phyloP scores from a whole-genome alignment of 805 yeast genomes.

The Wickerhamomyces canadensis region DNA sequence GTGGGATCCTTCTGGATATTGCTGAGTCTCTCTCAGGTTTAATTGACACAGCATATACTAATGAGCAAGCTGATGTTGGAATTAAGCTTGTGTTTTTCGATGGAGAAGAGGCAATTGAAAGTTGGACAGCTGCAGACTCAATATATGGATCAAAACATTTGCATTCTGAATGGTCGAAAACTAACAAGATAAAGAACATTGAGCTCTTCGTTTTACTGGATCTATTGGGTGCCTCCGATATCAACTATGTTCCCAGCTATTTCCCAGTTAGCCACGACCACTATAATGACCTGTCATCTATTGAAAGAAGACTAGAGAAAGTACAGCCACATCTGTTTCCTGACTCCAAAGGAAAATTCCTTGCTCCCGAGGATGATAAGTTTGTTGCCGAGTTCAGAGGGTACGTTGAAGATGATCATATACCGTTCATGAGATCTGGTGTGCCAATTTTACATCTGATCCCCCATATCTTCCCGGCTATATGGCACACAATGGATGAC shows the following conservation, averaged over 20 bases:
- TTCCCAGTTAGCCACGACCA: conserved; percentile 33
- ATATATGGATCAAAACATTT: conserved; percentile 51
- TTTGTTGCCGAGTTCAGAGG: conserved; percentile 13
- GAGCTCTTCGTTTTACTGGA: conserved; percentile 45
- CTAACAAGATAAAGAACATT: conserved; percentile 28
- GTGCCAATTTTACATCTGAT: conserved; percentile 47
- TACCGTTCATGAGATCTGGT: conserved; percentile 42
- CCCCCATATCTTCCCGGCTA: conserved; percentile 44
- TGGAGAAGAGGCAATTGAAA: conserved; percentile 54
- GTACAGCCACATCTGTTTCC: conserved; percentile 5
- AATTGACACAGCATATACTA: conserved; percentile 10
- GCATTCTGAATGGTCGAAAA: conserved; percentile 33
- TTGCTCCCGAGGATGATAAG: conserved; percentile 13
- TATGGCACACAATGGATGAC: conserved; percentile 50
- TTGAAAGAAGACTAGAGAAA: conserved; percentile 27
- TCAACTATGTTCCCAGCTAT: conserved; percentile 33
- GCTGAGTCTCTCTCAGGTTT: conserved; percentile 24
- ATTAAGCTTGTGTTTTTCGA: conserved; percentile 49
- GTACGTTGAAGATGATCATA: conserved; percentile 44
- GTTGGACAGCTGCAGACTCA: conserved; percentile 49
- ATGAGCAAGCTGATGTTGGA: conserved; percentile 25
- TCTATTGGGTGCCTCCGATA: conserved; percentile 37
- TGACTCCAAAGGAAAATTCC: conserved; percentile 4
- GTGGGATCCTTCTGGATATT: conserved; percentile 43
- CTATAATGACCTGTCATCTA: conserved; percentile 30